phyloP scores from a whole-genome alignment of 768 basidiomycete species.

The Leccinum ochraceum region DNA sequence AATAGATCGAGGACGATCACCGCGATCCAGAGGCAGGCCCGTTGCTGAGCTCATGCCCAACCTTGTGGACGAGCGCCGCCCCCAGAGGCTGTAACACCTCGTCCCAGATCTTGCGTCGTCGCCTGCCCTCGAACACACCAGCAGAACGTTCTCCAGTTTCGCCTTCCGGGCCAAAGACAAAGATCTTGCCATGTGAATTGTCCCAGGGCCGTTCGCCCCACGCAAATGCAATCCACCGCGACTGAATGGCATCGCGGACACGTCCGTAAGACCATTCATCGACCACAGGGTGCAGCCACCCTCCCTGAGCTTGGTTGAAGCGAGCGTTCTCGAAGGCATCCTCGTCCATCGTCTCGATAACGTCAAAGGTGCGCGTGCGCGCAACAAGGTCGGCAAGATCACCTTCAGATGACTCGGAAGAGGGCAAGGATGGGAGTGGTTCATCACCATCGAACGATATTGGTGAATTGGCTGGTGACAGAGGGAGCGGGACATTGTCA shows the following conservation, averaged over 20 bases:
- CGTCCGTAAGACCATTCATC: slow-evolving; percentile 67
- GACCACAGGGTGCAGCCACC: slow-evolving; percentile 59
- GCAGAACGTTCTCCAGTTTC: slow-evolving; percentile 73
- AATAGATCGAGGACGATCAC: slow-evolving; percentile 13
- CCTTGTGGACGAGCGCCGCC: slow-evolving; percentile 64
- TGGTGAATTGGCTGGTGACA: slow-evolving; percentile 34
- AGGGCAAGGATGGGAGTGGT: slow-evolving; percentile 30
- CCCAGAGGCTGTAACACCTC: slow-evolving; percentile 70
- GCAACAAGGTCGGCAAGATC: slow-evolving; percentile 20
- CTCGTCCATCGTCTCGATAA: slow-evolving; percentile 29
- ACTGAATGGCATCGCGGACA: slow-evolving; percentile 71
- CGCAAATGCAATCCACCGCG: slow-evolving; percentile 75
- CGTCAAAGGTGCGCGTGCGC: slow-evolving; percentile 24
- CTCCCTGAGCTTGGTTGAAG: slow-evolving; percentile 28
- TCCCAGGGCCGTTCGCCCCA: slow-evolving; percentile 73
- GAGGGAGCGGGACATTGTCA: slow-evolving; percentile 66
- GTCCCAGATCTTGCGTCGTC: slow-evolving; percentile 61
- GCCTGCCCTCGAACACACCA: slow-evolving; percentile 64
- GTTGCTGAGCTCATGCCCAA: slow-evolving; percentile 72
- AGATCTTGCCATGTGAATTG: slow-evolving; percentile 56
- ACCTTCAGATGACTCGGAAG: slow-evolving; percentile 29
- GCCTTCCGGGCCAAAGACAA: slow-evolving; percentile 81
- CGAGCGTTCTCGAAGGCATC: slow-evolving; percentile 20
- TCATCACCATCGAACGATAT: slow-evolving; percentile 38
- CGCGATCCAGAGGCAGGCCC: slow-evolving; percentile 47